phyloP scores from a whole-genome alignment of 495 filamentous ascomycete species.

The Penicillium canariense region DNA sequence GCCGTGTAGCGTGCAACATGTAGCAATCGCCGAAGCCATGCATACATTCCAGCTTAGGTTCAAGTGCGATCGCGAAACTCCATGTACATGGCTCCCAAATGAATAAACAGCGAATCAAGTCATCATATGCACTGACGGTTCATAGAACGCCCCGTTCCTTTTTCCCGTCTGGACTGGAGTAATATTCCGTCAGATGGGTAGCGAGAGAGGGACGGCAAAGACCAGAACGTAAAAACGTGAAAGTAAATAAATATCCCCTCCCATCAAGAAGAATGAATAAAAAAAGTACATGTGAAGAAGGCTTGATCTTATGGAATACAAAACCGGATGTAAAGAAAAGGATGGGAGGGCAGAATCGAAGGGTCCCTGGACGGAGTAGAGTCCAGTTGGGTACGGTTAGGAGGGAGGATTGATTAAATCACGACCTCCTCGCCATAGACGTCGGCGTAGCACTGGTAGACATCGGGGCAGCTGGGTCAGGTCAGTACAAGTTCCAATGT shows the following conservation, averaged over 20 bases:
- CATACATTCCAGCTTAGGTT: not conserved
- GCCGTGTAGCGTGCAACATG: not conserved
- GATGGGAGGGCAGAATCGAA: not conserved
- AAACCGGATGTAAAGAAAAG: not conserved
- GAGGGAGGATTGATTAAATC: not conserved
- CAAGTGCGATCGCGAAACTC: slow-evolving; percentile 6
- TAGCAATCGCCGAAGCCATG: not conserved
- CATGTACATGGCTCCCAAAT: slow-evolving; percentile 22
- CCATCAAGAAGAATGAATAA: not conserved
- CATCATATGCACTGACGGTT: slow-evolving; percentile 17
- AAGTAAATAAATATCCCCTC: not conserved
- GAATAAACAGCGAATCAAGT: slow-evolving; percentile 21
- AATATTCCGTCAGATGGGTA: no score
- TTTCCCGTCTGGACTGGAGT: not conserved
- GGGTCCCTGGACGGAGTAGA: no score
- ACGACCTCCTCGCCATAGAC: slow-evolving; percentile 42
- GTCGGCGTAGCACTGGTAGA: slow-evolving; percentile 46
- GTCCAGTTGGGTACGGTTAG: not conserved
- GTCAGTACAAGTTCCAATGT: slow-evolving; percentile 18
- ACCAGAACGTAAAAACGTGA: not conserved
- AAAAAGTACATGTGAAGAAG: slow-evolving; percentile 2
- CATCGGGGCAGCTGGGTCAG: slow-evolving; percentile 42
- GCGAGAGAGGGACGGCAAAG: not conserved
- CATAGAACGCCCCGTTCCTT: not conserved
- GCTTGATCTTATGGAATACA: slow-evolving; percentile 5